Evolutionary conservation across 2,329 filamentous ascomycete genomes (phyloP), one percentile per base, ranked within the genome.

Genomic region (Sporothrix globosa): DNA sequence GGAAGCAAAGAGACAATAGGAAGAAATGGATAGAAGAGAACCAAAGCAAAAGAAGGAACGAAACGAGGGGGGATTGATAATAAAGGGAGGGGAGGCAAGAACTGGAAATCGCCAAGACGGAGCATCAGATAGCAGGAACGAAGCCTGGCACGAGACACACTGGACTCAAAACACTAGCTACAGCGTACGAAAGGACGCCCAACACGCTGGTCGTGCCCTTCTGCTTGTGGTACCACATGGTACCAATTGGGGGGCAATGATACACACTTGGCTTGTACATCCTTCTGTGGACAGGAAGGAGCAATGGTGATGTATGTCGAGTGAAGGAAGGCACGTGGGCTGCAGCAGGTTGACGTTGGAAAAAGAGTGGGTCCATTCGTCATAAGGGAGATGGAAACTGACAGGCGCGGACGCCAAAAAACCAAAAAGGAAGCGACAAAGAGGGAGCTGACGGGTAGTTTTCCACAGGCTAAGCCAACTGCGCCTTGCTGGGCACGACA

Each of bases 341-440:
- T 39, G 50, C 24, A 48, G 48, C 65, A 34, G 61, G 44, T 48
- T 50, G 61, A 65, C 44, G 53, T 68, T 68, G 66, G 52, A 58
- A n/a, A 50, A 68, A 60, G 14, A 68, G 67, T 60, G 67, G 67
- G 53, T 19, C 67, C 24, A 60, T 48, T 60, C 53, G 67, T 68
- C 67, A 68, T 60, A 44, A 24, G 58, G n/a, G 7, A 34, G 30
- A 3, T 34, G 34, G 34, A 34, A 34, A 34, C 34, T 34, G 34
- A 34, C 34, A 34, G 34, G 34, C 34, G 34, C 34, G 34, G 34
- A 34, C 34, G 34, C 34, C 34, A 34, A 60, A 41, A 46, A 21
- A 61, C 58, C 34, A 61, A 61, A 44, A 27, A 7, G 41, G 24
- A 46, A 39, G 14, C 41, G 27, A 44, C 58, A 27, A 61, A 41